Conservation (phyloP, 1,284 basidiomycete genomes). For the Hypsizygus ulmarius region DNA sequence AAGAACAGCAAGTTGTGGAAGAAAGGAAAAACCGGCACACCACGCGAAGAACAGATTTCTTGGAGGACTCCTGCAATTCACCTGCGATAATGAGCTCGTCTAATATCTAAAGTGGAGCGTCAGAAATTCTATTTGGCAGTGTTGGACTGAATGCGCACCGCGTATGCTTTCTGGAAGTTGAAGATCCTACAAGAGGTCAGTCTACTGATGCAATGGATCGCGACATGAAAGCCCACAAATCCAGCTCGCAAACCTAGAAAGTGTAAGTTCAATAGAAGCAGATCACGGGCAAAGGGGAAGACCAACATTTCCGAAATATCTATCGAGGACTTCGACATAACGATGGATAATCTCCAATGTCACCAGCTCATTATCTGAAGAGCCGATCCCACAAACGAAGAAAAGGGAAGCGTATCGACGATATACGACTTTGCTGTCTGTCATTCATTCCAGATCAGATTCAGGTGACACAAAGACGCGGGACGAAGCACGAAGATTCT, state of each 20-base stretch:
- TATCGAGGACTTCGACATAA: constrained; percentile 98
- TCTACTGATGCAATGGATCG: constrained; percentile 67
- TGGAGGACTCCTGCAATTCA: constrained; percentile 97
- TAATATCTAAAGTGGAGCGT: constrained; percentile 59
- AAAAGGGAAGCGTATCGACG: constrained; percentile 97
- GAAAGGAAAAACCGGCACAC: constrained; percentile 25
- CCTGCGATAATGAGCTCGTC: constrained; percentile 98
- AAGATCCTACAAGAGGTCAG: constrained; percentile 67
- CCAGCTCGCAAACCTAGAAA: constrained; percentile 90
- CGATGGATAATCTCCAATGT: constrained; percentile 97
- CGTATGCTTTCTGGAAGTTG: constrained; percentile 98
- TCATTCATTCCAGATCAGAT: constrained; percentile 14
- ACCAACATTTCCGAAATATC: constrained; percentile 96
- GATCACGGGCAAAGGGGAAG: constrained; percentile 2
- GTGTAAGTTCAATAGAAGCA: constrained; percentile 13
- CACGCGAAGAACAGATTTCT: constrained; percentile 87
- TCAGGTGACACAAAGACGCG: not conserved
- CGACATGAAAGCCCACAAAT: constrained; percentile 77
- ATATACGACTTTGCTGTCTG: constrained; percentile 96
- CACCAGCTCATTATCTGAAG: constrained; percentile 88
- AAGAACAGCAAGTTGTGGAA: not conserved
- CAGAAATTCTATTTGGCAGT: not conserved
- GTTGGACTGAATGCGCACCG: constrained; percentile 45
- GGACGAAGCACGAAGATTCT: too few species aligned
- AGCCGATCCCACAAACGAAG: constrained; percentile 93